Conservation (phyloP, 148 eudicot genomes). For the Nepenthes gracilis region DNA sequence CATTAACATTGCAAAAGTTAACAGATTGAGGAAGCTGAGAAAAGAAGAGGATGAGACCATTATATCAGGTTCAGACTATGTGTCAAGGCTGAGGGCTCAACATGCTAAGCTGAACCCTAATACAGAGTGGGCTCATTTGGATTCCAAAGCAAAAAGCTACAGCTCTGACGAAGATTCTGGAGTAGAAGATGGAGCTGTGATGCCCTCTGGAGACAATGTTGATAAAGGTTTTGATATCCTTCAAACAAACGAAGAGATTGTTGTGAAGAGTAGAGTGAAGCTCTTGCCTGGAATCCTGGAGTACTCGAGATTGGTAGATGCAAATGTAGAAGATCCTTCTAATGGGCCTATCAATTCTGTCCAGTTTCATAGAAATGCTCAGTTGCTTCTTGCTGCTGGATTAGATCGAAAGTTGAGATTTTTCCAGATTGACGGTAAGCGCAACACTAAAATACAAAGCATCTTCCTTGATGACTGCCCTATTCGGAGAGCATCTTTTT, state of each 20-base stretch:
- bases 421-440: slow-evolving; percentile 89
- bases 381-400: slow-evolving; percentile 80
- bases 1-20: slow-evolving; percentile 61
- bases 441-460: slow-evolving; percentile 60
- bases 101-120: slow-evolving; percentile 70
- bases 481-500: slow-evolving; percentile 59
- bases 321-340: slow-evolving; percentile 57
- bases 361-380: slow-evolving; percentile 84
- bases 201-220: slow-evolving; percentile 22
- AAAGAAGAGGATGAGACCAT: slow-evolving; percentile 80
- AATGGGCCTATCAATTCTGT: slow-evolving; percentile 54
- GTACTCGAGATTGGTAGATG: slow-evolving; percentile 62
- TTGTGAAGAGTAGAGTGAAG: slow-evolving; percentile 48
- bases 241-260: slow-evolving; percentile 57
- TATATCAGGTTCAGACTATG: slow-evolving; percentile 61
- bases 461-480: slow-evolving; percentile 82
- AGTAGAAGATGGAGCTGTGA: slow-evolving; percentile 25
- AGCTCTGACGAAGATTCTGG: slow-evolving; percentile 71
- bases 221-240: slow-evolving; percentile 37
- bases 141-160: slow-evolving; percentile 25
- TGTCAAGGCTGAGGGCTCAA: slow-evolving; percentile 80
- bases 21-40: slow-evolving; percentile 72
- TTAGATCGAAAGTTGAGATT: slow-evolving; percentile 62
- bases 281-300: slow-evolving; percentile 74
- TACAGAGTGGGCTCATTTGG: slow-evolving; percentile 78